Conservation (phyloP, 2,329 filamentous ascomycete species). For the Colletotrichum lindemuthianum region DNA sequence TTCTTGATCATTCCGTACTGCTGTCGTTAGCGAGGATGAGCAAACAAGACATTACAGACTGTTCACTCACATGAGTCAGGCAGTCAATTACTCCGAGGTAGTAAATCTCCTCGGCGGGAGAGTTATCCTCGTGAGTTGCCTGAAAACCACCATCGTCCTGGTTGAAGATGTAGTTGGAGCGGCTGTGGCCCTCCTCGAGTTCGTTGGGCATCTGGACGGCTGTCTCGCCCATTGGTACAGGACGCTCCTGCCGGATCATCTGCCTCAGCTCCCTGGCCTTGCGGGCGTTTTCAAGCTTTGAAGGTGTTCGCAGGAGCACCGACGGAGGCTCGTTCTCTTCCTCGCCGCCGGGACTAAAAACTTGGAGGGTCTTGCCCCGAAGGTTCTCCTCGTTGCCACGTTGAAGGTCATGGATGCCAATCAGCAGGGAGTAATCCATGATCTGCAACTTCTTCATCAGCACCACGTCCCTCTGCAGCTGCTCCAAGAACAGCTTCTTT, state of each 20-base stretch:
- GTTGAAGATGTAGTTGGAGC: conserved; percentile 83
- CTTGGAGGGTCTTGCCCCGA: conserved; percentile 86
- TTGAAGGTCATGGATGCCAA: conserved; percentile 91
- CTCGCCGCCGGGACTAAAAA: conserved; percentile 89
- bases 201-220: conserved; percentile 90
- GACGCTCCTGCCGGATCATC: conserved; percentile 91
- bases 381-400: conserved; percentile 96
- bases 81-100: conserved; percentile 99
- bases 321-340: conserved; percentile 70
- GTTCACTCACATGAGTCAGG: conserved; percentile 84
- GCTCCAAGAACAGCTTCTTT: conserved; percentile 87
- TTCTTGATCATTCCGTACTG: conserved; percentile 96
- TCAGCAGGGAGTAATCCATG: conserved; percentile 97
- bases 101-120: conserved; percentile 90
- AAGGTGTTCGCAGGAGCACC: conserved; percentile 86
- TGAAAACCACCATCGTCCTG: conserved; percentile 92
- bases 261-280: conserved; percentile 92
- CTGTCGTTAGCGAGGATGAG: conserved; percentile 19
- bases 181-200: conserved; percentile 77
- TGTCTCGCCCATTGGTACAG: conserved; percentile 89
- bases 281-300: conserved; percentile 88
- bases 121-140: conserved; percentile 91
- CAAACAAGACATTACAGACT: not conserved
- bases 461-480: conserved; percentile 87
- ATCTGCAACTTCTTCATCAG: conserved; percentile 90